Conservation (phyloP, 345 rosid species). For the Salix udensis region DNA sequence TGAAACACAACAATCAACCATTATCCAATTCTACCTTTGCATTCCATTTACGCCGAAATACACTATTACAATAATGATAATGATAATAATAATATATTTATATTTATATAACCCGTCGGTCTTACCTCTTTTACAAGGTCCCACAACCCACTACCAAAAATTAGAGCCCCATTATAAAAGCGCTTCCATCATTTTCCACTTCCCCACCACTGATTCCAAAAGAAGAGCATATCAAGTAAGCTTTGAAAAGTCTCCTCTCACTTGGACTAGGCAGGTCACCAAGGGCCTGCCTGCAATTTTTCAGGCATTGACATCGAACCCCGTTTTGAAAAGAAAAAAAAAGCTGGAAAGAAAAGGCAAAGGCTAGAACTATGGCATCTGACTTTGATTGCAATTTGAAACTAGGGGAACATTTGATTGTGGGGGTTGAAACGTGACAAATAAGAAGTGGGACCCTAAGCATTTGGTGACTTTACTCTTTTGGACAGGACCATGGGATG, state of each 20-base stretch:
- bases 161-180: conserved; percentile 47
- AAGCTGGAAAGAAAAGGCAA: conserved; percentile 32
- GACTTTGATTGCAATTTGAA: conserved; percentile 64
- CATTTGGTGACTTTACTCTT: conserved; percentile 10
- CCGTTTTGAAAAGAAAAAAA: conserved; percentile 23
- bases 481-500: conserved; percentile 35
- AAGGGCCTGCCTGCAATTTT: conserved; percentile 31
- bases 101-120: conserved; percentile 1
- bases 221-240: conserved; percentile 46
- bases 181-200: conserved; percentile 72
- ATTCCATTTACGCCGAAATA: conserved; percentile 9
- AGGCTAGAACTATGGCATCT: conserved; percentile 45
- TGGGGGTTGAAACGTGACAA: conserved; percentile 21
- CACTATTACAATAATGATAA: conserved; percentile 2
- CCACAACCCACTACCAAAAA: conserved; percentile 57
- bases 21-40: not conserved
- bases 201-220: conserved; percentile 35
- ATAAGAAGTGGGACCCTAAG: conserved; percentile 23
- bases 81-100: not conserved
- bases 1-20: conserved; percentile 5
- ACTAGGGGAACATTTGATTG: conserved; percentile 22
- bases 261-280: conserved; percentile 38
- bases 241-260: conserved; percentile 50
- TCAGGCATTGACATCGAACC: conserved; percentile 47
- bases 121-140: conserved; percentile 40